Evolutionary conservation across 352 stramenopile genomes (phyloP).

Genomic region (Globisporangium sylvaticum): DNA sequence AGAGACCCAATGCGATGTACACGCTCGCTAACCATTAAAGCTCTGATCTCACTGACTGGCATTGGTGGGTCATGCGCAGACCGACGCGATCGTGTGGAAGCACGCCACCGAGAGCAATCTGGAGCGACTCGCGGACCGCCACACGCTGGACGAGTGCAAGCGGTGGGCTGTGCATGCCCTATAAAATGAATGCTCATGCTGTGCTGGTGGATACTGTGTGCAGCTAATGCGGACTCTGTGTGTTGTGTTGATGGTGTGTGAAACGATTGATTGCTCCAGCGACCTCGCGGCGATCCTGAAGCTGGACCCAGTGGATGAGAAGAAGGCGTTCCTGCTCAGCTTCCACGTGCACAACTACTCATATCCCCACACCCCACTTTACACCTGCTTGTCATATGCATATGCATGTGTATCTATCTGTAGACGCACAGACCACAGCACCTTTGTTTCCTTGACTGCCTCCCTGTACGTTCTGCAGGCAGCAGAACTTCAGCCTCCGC

Average conservation of each 20-base stretch:
- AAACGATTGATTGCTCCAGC: constrained; percentile 16
- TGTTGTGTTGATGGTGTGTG: neutral
- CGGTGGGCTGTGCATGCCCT: constrained; percentile 22
- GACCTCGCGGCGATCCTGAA: constrained; percentile 49
- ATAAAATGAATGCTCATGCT: neutral
- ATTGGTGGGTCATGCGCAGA: constrained; percentile 14
- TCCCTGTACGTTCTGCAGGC: constrained; percentile 50
- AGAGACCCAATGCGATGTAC: neutral
- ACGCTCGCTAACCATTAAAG: neutral
- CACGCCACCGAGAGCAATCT: constrained; percentile 38
- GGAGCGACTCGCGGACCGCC: constrained; percentile 26
- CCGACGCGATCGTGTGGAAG: constrained; percentile 62
- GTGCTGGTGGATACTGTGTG: neutral
- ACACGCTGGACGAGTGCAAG: constrained; percentile 57
- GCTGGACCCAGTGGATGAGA: constrained; percentile 32
- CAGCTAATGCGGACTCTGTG: neutral
- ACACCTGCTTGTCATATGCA: neutral
- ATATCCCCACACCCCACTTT: constrained; percentile 31
- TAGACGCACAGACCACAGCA: neutral
- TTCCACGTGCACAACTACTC: constrained; percentile 66
- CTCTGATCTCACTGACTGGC: neutral
- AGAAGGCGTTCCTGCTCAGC: constrained; percentile 43
- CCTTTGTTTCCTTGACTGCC: constrained; percentile 3
- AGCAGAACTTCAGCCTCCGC: constrained; percentile 45
- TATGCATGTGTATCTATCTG: neutral